These are phyloP conservation scores for Boletus rubroflammeus DNA, from an alignment of 768 basidiomycete species.

Conservation along the genomic window DNA sequence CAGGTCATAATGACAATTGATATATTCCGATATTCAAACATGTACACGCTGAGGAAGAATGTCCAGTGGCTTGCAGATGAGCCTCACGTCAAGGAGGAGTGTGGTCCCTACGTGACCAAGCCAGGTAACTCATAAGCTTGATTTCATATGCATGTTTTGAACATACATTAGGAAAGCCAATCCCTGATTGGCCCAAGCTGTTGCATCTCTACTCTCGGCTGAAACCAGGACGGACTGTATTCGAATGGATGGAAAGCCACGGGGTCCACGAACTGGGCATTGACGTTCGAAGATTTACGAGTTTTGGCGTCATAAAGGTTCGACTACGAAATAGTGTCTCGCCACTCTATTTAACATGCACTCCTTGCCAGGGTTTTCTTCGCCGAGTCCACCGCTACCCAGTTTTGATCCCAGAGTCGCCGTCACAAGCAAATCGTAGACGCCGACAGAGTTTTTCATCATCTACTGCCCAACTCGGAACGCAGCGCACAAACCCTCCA, in stretches of 20 bases:
- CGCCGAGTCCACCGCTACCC: slow-evolving; percentile 94
- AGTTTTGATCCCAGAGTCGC: slow-evolving; percentile 50
- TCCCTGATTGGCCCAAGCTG: slow-evolving; percentile 85
- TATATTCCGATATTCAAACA: slow-evolving; percentile 97
- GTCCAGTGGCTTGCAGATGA: slow-evolving; percentile 88
- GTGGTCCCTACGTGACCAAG: slow-evolving; percentile 86
- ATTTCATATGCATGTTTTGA: slow-evolving; percentile 1
- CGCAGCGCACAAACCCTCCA: slow-evolving; percentile 7
- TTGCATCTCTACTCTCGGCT: slow-evolving; percentile 84
- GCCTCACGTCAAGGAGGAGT: slow-evolving; percentile 81
- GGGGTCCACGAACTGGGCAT: slow-evolving; percentile 70
- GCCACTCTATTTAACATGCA: neutral
- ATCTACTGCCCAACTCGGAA: slow-evolving; percentile 9
- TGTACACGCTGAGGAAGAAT: slow-evolving; percentile 87
- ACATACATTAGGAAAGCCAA: slow-evolving; percentile 42
- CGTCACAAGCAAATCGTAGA: slow-evolving; percentile 20
- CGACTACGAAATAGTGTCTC: neutral
- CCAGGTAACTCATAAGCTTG: slow-evolving; percentile 42
- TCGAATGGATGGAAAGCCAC: slow-evolving; percentile 83
- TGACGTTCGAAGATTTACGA: slow-evolving; percentile 91
- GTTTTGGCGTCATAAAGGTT: slow-evolving; percentile 96
- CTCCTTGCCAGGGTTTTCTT: slow-evolving; percentile 67
- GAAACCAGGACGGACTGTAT: slow-evolving; percentile 76
- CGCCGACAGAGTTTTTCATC: slow-evolving; percentile 31
- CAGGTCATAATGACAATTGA: slow-evolving; percentile 96